Conservation (phyloP, 129 eudicot species). For the Cynara cardunculus region DNA sequence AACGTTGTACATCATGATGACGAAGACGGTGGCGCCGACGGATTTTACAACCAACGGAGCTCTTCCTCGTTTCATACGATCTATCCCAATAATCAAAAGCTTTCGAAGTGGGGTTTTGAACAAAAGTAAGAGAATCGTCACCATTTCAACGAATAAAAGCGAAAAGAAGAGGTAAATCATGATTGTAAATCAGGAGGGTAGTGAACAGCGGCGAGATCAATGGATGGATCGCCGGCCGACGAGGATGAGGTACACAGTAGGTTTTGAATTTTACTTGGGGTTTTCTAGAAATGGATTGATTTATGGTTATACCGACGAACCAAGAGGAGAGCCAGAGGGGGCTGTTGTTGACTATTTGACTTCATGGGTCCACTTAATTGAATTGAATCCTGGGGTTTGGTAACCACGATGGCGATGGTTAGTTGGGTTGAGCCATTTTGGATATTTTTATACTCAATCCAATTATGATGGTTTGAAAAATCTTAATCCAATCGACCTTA, state of each 20-base stretch:
- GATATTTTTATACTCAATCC: too few species aligned
- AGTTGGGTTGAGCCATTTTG: too few species aligned
- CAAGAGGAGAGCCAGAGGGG: background rate
- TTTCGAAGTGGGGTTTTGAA: slow-evolving; percentile 71
- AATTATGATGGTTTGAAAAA: too few species aligned
- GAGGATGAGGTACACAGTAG: slow-evolving; percentile 3
- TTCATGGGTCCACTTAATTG: slow-evolving; percentile 8
- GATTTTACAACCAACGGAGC: slow-evolving; percentile 66
- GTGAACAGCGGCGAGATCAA: slow-evolving; percentile 6
- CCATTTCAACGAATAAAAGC: slow-evolving; percentile 50
- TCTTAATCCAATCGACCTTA: too few species aligned
- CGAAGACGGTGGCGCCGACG: slow-evolving; percentile 52
- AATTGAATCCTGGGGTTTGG: too few species aligned
- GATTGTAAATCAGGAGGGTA: background rate
- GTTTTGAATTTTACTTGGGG: background rate
- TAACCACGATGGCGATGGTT: too few species aligned
- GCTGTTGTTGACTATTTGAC: slow-evolving; percentile 11
- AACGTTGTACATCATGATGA: slow-evolving; percentile 47
- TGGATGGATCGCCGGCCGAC: slow-evolving; percentile 10
- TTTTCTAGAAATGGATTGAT: background rate
- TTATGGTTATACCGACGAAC: slow-evolving; percentile 21
- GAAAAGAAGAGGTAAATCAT: slow-evolving; percentile 58
- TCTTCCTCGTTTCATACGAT: slow-evolving; percentile 62
- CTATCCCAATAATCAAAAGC: slow-evolving; percentile 48
- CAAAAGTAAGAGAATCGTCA: slow-evolving; percentile 42